Evolutionary conservation across 2,329 filamentous ascomycete species (phyloP).

Genomic region (Oidium heveae): DNA sequence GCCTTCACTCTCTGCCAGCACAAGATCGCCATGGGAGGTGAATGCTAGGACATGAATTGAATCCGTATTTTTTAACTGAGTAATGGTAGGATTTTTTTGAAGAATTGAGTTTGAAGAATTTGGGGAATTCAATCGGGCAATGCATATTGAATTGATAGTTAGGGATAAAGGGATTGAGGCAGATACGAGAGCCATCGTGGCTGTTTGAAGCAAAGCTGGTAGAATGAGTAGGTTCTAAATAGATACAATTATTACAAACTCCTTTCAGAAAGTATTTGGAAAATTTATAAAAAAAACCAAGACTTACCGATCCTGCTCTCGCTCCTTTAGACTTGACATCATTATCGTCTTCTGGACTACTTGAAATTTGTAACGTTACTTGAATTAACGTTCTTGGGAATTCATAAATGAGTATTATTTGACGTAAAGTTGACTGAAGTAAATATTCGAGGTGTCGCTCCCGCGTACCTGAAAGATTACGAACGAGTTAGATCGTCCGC

Average conservation of each 20-base stretch:
- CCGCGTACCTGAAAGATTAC: slow-evolving; percentile 25
- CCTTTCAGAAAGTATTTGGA: too few relatives aligned
- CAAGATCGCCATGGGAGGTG: slow-evolving; percentile 42
- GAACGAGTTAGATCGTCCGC: not conserved
- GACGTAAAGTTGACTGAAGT: slow-evolving; percentile 44
- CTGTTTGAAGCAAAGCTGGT: slow-evolving; percentile 58
- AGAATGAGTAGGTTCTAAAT: slow-evolving; percentile 51
- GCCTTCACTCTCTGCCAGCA: slow-evolving; percentile 65
- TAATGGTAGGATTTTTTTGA: slow-evolving; percentile 33
- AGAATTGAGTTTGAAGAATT: slow-evolving; percentile 19
- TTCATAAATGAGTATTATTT: slow-evolving; percentile 47
- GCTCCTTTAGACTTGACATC: slow-evolving; percentile 33
- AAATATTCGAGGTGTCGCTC: slow-evolving; percentile 65
- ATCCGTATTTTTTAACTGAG: slow-evolving; percentile 32
- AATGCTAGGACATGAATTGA: slow-evolving; percentile 72
- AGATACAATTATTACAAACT: not conserved
- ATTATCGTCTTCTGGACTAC: slow-evolving; percentile 37
- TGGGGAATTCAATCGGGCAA: slow-evolving; percentile 26
- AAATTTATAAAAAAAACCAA: too few relatives aligned
- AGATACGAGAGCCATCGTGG: slow-evolving; percentile 54
- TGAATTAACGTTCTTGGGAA: slow-evolving; percentile 60
- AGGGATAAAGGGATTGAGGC: slow-evolving; percentile 58
- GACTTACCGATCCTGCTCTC: slow-evolving; percentile 30
- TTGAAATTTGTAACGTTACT: slow-evolving; percentile 52
- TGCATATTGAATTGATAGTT: slow-evolving; percentile 38